phyloP scores from a whole-genome alignment of 2,329 filamentous ascomycete genomes.

The Ciborinia camelliae region DNA sequence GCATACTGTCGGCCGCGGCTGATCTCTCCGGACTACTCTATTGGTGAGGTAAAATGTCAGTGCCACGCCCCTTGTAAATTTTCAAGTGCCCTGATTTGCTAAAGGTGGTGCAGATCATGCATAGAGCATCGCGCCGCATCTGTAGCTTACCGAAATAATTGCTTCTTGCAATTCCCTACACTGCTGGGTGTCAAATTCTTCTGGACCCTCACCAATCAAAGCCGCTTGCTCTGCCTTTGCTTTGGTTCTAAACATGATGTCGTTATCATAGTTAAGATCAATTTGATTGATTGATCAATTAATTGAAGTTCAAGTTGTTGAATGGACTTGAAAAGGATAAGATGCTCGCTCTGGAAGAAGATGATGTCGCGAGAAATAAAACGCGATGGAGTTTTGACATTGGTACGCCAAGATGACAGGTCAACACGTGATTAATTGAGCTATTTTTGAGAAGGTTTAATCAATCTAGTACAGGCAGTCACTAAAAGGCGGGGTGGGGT shows the following conservation, averaged over 20 bases:
- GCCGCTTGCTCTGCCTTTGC: conserved; percentile 21
- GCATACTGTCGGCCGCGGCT: neutral
- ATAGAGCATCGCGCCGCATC: too few relatives aligned
- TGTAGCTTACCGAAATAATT: conserved; percentile 25
- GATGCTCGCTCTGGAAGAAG: neutral
- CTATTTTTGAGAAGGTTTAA: neutral
- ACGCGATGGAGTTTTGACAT: neutral
- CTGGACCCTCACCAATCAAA: conserved; percentile 16
- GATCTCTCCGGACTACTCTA: conserved; percentile 1
- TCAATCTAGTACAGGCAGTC: neutral
- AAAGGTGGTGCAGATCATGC: too few relatives aligned
- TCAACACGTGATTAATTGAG: neutral
- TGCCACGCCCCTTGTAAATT: conserved; percentile 15
- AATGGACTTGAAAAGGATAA: neutral
- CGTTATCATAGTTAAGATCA: neutral
- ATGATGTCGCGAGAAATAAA: neutral
- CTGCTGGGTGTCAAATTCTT: conserved; percentile 26
- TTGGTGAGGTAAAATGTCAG: conserved; percentile 12
- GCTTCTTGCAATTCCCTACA: conserved; percentile 21
- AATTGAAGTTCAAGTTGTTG: neutral
- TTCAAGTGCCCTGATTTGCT: conserved; percentile 4
- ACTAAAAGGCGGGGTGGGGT: neutral
- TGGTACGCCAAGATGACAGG: neutral
- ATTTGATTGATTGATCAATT: neutral
- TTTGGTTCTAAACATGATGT: neutral